Percentiles rank a stretch among this genome's conserved stretches.
phyloP scores from a whole-genome alignment of 768 basidiomycete species.

The Termitomyces sp. region DNA sequence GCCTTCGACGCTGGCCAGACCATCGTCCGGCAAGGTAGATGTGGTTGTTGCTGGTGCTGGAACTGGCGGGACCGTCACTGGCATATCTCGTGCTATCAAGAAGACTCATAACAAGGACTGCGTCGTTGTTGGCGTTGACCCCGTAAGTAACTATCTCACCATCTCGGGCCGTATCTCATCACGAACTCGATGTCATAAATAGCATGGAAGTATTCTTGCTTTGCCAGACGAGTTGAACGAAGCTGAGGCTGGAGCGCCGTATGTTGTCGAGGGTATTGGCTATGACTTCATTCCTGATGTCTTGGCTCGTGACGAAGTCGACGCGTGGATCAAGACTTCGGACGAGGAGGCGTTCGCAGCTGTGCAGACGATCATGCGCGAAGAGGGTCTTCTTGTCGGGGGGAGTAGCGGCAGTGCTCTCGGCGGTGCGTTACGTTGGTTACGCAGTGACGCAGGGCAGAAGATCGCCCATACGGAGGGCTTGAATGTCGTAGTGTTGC shows the following conservation, averaged over 20 bases:
- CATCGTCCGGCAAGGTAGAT: constrained; percentile 74
- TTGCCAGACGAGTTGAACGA: constrained; percentile 59
- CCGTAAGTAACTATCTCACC: constrained; percentile 41
- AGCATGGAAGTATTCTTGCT: constrained; percentile 89
- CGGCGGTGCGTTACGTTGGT: constrained; percentile 70
- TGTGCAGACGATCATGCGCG: constrained; percentile 70
- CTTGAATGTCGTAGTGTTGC: constrained; percentile 81
- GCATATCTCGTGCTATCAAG: constrained; percentile 74
- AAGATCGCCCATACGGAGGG: constrained; percentile 60
- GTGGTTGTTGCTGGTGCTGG: constrained; percentile 84
- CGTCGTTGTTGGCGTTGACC: constrained; percentile 84
- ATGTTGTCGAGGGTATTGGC: constrained; percentile 94
- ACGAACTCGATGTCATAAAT: not conserved
- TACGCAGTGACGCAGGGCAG: constrained; percentile 65
- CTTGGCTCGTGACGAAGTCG: constrained; percentile 64
- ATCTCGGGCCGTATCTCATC: not conserved
- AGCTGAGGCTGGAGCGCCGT: constrained; percentile 43
- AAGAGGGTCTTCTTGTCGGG: constrained; percentile 87
- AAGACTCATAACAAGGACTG: constrained; percentile 69
- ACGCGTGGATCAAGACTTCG: constrained; percentile 80
- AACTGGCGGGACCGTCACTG: constrained; percentile 95
- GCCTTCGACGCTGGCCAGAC: constrained; percentile 48
- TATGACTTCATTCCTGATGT: constrained; percentile 92
- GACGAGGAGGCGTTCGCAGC: constrained; percentile 80
- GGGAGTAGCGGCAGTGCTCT: constrained; percentile 90